These are phyloP conservation scores for Myriosclerotinia duriaeana DNA, from an alignment of 2,329 filamentous ascomycete genomes.

Conservation along the genomic window DNA sequence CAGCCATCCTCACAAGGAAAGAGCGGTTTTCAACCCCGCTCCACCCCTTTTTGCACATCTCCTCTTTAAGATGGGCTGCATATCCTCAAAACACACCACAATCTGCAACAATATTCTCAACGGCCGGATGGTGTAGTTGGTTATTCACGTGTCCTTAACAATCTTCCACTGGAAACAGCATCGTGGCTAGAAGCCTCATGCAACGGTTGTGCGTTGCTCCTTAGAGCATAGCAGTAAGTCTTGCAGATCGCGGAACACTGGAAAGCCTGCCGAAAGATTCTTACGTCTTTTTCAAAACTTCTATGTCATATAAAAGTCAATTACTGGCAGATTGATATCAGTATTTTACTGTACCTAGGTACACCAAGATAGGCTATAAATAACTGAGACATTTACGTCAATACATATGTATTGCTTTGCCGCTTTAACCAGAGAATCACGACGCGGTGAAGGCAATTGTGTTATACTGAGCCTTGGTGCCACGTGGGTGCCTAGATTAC, in stretches of 20 bases:
- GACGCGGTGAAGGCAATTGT: too few species aligned
- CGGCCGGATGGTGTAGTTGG: constrained; percentile 22
- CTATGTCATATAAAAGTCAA: too few species aligned
- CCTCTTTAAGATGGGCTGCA: fast-evolving
- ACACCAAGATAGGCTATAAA: too few species aligned
- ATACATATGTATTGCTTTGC: too few species aligned
- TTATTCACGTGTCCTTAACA: constrained; percentile 25
- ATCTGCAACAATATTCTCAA: fast-evolving
- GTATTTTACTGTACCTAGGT: too few species aligned
- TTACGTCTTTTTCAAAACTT: too few species aligned
- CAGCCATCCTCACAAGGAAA: not conserved
- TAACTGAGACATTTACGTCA: too few species aligned
- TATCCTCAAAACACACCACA: fast-evolving
- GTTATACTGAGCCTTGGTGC: too few species aligned
- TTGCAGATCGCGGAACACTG: not conserved
- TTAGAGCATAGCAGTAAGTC: not conserved
- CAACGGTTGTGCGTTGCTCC: not conserved
- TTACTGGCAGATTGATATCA: too few species aligned
- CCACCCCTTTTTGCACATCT: constrained; percentile 2
- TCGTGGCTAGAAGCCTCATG: not conserved
- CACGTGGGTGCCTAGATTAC: too few species aligned
- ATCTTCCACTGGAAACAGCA: not conserved
- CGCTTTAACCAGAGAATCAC: too few species aligned
- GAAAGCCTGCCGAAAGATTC: too few species aligned
- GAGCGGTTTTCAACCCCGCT: not conserved